A percentile compares a stretch with the other conserved stretches of the same genome.
Evolutionary conservation across 495 filamentous ascomycete species (phyloP).

Genomic region (Xylaria sp.): DNA sequence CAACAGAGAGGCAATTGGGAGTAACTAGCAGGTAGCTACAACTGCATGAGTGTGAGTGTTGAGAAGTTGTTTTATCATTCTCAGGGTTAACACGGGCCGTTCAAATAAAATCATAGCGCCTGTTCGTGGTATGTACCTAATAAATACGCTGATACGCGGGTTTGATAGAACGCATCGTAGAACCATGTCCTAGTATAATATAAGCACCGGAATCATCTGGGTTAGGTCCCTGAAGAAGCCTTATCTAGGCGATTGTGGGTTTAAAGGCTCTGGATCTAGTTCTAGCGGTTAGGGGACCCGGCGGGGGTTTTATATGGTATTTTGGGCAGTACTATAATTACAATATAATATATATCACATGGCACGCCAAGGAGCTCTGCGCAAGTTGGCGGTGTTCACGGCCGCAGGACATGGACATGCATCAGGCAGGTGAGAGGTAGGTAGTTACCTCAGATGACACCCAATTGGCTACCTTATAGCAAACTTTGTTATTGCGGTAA

Average conservation of each 20-base stretch:
- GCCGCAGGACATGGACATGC: no score
- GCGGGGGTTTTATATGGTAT: neutral
- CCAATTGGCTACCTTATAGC: neutral
- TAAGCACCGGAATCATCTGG: neutral
- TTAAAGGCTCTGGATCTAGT: neutral
- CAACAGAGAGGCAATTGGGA: neutral
- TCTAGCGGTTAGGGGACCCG: neutral
- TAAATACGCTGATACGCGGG: neutral
- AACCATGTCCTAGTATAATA: neutral
- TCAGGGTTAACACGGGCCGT: neutral
- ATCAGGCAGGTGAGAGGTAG: no score
- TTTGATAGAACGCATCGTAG: neutral
- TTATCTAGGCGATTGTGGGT: neutral
- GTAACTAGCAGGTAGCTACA: neutral
- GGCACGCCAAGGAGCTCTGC: neutral
- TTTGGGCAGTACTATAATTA: no score
- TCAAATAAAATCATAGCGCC: neutral
- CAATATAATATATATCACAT: no score
- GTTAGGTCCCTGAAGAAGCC: neutral
- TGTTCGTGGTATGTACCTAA: neutral
- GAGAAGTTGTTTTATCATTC: neutral
- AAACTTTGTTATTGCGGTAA: neutral
- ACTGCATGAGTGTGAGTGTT: neutral
- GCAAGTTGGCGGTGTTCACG: neutral
- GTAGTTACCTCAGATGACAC: neutral